phyloP scores from a whole-genome alignment of 495 filamentous ascomycete genomes.

The Mycothermus thermophilus region DNA sequence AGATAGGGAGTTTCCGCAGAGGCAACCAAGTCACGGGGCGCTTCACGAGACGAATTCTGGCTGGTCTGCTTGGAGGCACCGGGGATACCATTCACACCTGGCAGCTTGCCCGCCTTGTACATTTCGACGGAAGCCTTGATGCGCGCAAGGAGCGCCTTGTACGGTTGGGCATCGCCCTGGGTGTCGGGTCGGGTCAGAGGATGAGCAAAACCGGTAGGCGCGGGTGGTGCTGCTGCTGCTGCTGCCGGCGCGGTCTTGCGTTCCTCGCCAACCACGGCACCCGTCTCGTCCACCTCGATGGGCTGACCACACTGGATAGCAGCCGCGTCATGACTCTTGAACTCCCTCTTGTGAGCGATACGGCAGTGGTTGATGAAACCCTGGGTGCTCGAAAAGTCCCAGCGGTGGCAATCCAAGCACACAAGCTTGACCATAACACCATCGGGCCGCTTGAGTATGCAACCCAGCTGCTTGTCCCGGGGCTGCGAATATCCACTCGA shows the following conservation, averaged over 20 bases:
- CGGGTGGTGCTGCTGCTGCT: slow-evolving; percentile 4
- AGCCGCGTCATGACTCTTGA: slow-evolving; percentile 86
- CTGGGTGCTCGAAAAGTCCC: slow-evolving; percentile 88
- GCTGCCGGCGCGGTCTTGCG: slow-evolving; percentile 23
- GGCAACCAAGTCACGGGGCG: slow-evolving; percentile 32
- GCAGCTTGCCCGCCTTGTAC: slow-evolving; percentile 32
- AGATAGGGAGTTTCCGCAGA: slow-evolving; percentile 65
- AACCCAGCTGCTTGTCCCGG: slow-evolving; percentile 49
- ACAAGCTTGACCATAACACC: slow-evolving; percentile 58
- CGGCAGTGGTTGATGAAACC: slow-evolving; percentile 98
- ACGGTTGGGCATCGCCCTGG: slow-evolving; percentile 39
- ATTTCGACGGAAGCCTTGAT: slow-evolving; percentile 34
- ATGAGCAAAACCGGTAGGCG: slow-evolving; percentile 46
- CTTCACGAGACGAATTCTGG: slow-evolving; percentile 2
- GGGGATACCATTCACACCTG: slow-evolving; percentile 29
- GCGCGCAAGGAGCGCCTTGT: slow-evolving; percentile 32
- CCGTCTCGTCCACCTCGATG: slow-evolving; percentile 54
- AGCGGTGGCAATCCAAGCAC: slow-evolving; percentile 74
- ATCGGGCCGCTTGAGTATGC: slow-evolving; percentile 38
- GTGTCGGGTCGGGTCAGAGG: slow-evolving; percentile 49
- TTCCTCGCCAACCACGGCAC: slow-evolving; percentile 40
- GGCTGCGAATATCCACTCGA: slow-evolving; percentile 55
- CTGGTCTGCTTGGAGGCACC: slow-evolving; percentile 3
- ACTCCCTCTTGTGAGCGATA: slow-evolving; percentile 81
- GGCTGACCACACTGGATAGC: slow-evolving; percentile 77